These are phyloP conservation scores for Paramecium caudatum DNA, from an alignment of 73 alveolate genomes.

Conservation along the genomic window DNA sequence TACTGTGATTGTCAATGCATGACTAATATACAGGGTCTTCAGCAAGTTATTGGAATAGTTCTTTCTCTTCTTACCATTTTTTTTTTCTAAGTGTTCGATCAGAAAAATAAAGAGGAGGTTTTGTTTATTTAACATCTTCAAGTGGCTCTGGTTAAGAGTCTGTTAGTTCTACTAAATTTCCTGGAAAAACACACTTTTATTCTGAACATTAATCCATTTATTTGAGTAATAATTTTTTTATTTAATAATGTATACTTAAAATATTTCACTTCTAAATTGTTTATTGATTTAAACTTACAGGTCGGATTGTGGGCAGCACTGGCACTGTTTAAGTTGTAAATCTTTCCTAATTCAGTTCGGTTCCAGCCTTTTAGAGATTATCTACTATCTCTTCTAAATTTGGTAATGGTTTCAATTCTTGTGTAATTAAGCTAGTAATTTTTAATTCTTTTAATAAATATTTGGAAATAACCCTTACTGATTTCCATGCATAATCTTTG, in stretches of 20 bases:
- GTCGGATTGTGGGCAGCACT: constrained; percentile 17
- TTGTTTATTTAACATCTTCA: background rate
- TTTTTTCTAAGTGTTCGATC: constrained; percentile 6
- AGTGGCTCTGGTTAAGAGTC: background rate
- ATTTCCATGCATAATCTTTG: constrained; percentile 66
- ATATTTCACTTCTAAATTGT: constrained; percentile 35
- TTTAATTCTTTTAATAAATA: constrained; percentile 7
- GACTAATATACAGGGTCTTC: constrained; percentile 9
- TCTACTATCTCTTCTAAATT: constrained; percentile 53
- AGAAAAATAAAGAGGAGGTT: constrained; percentile 8
- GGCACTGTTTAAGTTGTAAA: background rate
- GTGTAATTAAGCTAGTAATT: constrained; percentile 19
- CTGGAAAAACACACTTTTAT: background rate
- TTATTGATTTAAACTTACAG: constrained; percentile 14
- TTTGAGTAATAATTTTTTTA: background rate
- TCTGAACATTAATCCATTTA: constrained; percentile 9
- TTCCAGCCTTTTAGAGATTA: constrained; percentile 5
- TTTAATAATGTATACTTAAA: background rate
- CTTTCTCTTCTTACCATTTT: background rate
- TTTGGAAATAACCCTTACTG: constrained; percentile 58
- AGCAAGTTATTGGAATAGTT: background rate
- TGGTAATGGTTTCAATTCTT: constrained; percentile 58
- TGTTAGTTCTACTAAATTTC: background rate
- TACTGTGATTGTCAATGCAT: background rate
- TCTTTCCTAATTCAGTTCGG: constrained; percentile 31